A percentile compares a stretch with the other conserved stretches of the same genome.
phyloP scores from a whole-genome alignment of 2,329 filamentous ascomycete species.

The Alternaria sp. region DNA sequence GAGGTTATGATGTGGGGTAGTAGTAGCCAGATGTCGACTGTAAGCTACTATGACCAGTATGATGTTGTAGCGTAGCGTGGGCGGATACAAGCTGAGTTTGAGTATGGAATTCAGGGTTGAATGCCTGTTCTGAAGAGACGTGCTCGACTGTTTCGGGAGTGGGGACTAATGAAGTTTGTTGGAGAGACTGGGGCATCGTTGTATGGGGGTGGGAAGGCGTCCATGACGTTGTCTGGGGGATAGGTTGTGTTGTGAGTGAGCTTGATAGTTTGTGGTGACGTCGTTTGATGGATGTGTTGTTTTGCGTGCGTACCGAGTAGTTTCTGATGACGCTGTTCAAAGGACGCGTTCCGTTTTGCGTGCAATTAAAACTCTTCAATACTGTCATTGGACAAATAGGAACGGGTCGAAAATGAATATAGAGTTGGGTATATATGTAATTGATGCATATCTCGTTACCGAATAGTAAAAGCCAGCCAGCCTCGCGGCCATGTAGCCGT shows the following conservation, averaged over 20 bases:
- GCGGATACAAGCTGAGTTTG: neutral
- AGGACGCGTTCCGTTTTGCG: neutral
- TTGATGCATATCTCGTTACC: neutral
- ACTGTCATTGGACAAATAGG: neutral
- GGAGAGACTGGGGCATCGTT: neutral
- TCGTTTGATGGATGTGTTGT: neutral
- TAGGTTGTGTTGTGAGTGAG: neutral
- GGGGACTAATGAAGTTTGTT: neutral
- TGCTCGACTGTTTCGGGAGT: neutral
- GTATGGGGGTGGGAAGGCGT: neutral
- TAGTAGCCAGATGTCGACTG: neutral
- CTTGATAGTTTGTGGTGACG: neutral
- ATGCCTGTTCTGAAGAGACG: neutral
- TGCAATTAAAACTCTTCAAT: neutral
- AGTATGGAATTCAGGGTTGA: neutral
- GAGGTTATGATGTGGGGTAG: neutral
- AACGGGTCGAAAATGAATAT: neutral
- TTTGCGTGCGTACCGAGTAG: neutral
- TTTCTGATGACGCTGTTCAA: too few relatives aligned
- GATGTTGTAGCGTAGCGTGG: neutral
- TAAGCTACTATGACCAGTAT: neutral
- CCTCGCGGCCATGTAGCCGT: neutral
- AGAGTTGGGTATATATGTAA: neutral
- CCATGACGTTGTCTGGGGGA: neutral
- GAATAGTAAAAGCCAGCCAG: neutral